These are phyloP conservation scores for Arbutus unedo DNA, from an alignment of 148 eudicot genomes.

Conservation along the genomic window DNA sequence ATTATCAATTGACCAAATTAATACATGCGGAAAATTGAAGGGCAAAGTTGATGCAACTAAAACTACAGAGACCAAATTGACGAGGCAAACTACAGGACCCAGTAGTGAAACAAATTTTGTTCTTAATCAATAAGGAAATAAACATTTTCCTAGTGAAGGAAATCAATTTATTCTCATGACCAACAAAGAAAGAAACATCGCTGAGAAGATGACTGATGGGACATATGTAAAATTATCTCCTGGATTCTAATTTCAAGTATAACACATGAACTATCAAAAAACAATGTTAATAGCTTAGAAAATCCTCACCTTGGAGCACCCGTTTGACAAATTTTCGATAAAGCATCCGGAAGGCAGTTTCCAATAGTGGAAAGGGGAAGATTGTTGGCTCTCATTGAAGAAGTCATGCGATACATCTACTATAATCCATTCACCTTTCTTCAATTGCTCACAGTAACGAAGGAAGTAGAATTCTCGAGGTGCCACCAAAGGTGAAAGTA, in stretches of 20 bases:
- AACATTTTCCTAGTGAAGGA: background rate
- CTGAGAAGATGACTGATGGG: background rate
- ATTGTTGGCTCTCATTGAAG: slow-evolving; percentile 13
- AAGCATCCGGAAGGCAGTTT: slow-evolving; percentile 60
- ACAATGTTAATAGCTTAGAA: background rate
- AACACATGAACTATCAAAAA: background rate
- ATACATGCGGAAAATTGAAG: background rate
- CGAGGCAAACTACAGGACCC: background rate
- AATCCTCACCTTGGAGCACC: slow-evolving; percentile 29
- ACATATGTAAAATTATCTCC: background rate
- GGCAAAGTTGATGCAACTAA: background rate
- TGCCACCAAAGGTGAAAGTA: slow-evolving; percentile 45
- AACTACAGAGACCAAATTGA: background rate
- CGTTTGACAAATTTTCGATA: slow-evolving; percentile 41
- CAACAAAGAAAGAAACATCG: background rate
- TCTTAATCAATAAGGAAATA: background rate
- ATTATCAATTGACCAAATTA: background rate
- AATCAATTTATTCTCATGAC: background rate
- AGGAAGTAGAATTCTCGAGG: slow-evolving; percentile 44
- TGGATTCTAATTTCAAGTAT: background rate
- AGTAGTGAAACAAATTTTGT: background rate
- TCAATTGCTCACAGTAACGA: slow-evolving; percentile 39
- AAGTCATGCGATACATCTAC: slow-evolving; percentile 42
- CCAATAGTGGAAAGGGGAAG: slow-evolving; percentile 34
- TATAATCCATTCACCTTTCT: slow-evolving; percentile 35